Base-by-base conservation (phyloP, 176 grass and related monocot genomes). In the Oryza punctata region DNA sequence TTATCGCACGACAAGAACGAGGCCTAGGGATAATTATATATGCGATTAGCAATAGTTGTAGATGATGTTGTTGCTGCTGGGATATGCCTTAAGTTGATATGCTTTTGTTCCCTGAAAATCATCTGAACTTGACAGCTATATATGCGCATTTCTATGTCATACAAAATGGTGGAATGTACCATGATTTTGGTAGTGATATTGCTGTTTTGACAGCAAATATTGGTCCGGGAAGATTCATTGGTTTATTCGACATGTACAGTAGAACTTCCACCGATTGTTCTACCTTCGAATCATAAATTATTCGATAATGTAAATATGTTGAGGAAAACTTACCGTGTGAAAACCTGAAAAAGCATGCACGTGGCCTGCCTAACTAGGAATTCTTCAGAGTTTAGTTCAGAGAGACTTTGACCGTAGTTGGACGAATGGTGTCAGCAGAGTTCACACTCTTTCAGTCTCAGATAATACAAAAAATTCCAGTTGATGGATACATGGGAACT, bases 1-100 rank as follows among this genome's bases (percentile, higher is more conserved):
- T 44, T 40, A 19, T 50, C 23, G 79, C 43, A 78, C 73, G 73
- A 52, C 60, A 63, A 29, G 65, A 82, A 87, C 79, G 66, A 87
- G 85, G 69, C 4, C 2, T 54, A 54, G 2, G 11, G 0, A 3
- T 30, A 21, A 7, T 28, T 66, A 28, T 57, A 38, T 45, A 44
- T 15, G 10, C 0, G 16, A 15, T 12, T 12, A 7, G 50, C 45
- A 21, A 64, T 24, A 19, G 21, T 3, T 0, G 40, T n/a, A 35
- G 10, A 10, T 24, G 24, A 30, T 29, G 61, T 12, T 29, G 43
- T 12, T 49, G 30, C 60, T 76, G 41, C 63, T 6, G 44, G 71
- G 63, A 84, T 84, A 76, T 84, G 43, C 82, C 29, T 2, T 2
- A 5, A 26, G 44, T 14, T 12, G 18, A 75, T 54, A 57, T 63